Evolutionary conservation across 257 asterid genomes (phyloP).

Genomic region (Solanum tarapatanum): DNA sequence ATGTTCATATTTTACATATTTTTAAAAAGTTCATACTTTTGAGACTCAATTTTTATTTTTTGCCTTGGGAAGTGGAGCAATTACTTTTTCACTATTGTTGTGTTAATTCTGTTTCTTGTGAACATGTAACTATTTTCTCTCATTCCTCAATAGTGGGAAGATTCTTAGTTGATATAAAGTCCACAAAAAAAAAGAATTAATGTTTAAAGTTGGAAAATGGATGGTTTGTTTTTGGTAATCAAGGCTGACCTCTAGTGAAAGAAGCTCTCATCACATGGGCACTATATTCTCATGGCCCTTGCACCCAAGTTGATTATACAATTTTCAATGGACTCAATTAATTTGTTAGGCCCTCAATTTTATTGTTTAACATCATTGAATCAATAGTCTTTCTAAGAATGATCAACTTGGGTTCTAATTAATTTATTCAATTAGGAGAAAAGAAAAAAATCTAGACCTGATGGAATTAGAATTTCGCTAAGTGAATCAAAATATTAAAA

Average conservation of each 20-base stretch:
- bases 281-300: conserved; percentile 7
- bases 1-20: background rate
- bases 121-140: background rate
- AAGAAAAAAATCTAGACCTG: background rate
- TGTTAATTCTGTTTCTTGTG: too few species aligned
- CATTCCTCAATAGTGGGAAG: conserved; percentile 12
- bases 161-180: conserved; percentile 7
- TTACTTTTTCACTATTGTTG: too few species aligned
- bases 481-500: background rate
- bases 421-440: background rate
- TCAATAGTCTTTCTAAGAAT: background rate
- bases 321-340: conserved; percentile 11
- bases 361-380: background rate
- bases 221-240: conserved; percentile 6
- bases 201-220: conserved; percentile 8
- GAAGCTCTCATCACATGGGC: conserved; percentile 12
- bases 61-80: background rate
- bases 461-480: background rate
- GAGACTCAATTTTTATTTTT: background rate
- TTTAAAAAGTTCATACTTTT: background rate
- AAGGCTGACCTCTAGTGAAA: conserved; percentile 1
- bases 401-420: background rate
- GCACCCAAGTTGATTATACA: background rate
- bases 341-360: background rate
- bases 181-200: background rate